phyloP scores from a whole-genome alignment of 1,139 yeast genomes.

The Geotrichum klebahnii region DNA sequence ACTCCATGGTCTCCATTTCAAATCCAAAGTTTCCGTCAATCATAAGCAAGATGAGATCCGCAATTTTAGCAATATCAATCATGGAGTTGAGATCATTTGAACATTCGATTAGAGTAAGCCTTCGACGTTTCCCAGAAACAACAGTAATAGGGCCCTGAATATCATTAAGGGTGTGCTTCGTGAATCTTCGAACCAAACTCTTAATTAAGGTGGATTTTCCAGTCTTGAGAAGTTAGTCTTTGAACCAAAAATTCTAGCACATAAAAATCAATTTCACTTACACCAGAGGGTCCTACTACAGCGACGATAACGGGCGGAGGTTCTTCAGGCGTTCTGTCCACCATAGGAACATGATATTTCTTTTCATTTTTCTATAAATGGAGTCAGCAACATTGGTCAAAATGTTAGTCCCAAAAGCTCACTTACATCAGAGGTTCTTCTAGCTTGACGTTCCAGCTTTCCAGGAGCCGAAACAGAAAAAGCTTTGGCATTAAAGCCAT shows the following conservation, averaged over 20 bases:
- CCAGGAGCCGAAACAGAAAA: constrained; percentile 92
- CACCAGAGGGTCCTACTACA: constrained; percentile 96
- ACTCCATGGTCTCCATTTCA: constrained; percentile 99
- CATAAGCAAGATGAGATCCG: constrained; percentile 82
- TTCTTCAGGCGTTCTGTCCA: constrained; percentile 94
- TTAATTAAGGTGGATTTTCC: constrained; percentile 93
- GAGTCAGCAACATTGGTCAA: constrained; percentile 4
- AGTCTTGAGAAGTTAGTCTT: constrained; percentile 41
- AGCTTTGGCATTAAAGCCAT: constrained; percentile 91
- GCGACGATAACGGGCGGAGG: constrained; percentile 97
- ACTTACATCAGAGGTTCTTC: constrained; percentile 71
- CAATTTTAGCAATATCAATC: constrained; percentile 94
- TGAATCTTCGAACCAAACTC: constrained; percentile 78
- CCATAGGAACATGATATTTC: constrained; percentile 93
- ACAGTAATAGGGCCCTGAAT: constrained; percentile 95
- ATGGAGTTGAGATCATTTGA: constrained; percentile 88
- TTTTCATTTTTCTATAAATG: constrained; percentile 53
- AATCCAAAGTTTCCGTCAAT: constrained; percentile 97
- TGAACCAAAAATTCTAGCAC: no score
- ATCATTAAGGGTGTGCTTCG: constrained; percentile 83
- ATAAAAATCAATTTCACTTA: constrained; percentile 15
- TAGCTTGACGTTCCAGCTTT: constrained; percentile 78
- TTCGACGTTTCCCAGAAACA: constrained; percentile 92
- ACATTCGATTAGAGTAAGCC: constrained; percentile 90
- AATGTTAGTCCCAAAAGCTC: background rate